These are phyloP conservation scores for Dovyalis caffra DNA, from an alignment of 345 rosid species.

Conservation along the genomic window DNA sequence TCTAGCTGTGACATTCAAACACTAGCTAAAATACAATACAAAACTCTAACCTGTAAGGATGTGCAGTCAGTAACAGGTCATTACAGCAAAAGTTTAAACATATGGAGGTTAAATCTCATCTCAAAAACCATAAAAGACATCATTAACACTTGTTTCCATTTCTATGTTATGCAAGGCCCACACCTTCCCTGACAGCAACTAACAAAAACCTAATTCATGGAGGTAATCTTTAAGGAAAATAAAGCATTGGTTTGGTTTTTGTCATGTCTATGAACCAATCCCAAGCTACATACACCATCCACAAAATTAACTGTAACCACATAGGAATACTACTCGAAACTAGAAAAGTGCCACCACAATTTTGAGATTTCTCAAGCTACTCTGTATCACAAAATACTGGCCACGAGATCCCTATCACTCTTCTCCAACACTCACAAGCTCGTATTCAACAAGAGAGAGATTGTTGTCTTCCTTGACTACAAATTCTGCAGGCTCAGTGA, in stretches of 20 bases:
- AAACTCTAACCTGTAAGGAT: too few relatives aligned
- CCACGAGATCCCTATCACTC: conserved; percentile 29
- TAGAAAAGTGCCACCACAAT: background rate
- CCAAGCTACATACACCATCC: background rate
- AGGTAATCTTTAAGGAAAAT: background rate
- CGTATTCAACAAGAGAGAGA: conserved; percentile 72
- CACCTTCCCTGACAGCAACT: background rate
- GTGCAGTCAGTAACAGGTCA: too few relatives aligned
- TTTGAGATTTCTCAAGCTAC: background rate
- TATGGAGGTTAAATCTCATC: too few relatives aligned
- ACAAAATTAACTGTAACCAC: background rate
- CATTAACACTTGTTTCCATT: background rate
- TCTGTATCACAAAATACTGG: background rate
- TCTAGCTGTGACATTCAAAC: background rate
- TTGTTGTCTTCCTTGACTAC: conserved; percentile 75
- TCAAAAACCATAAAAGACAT: too few relatives aligned
- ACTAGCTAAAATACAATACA: too few relatives aligned
- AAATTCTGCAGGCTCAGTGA: conserved; percentile 59
- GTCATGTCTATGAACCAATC: background rate
- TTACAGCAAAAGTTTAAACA: too few relatives aligned
- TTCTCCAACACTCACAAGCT: conserved; percentile 63
- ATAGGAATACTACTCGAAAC: background rate
- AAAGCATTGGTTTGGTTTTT: background rate
- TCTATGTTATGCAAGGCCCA: background rate
- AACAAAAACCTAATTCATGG: background rate